Evolutionary conservation across 805 yeast species (phyloP), one percentile per base, ranked within the genome.

Genomic region (Middelhovenomyces tepae): DNA sequence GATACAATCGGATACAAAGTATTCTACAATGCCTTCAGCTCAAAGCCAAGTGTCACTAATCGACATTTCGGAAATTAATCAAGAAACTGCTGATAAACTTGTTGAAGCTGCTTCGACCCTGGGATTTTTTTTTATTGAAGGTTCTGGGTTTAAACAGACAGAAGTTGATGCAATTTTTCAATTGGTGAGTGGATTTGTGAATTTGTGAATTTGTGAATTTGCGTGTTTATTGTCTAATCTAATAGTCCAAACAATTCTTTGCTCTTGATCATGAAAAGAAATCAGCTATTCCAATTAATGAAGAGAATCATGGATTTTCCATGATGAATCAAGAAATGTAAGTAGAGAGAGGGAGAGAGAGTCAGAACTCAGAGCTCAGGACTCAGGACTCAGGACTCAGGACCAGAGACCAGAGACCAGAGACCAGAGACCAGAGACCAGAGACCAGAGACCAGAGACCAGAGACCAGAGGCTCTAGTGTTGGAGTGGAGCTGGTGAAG

Each of bases 61-160:
- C 19, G 85, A 80, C 45, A 65, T 80, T 17, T 57, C 75, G n/a
- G 42, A 51, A 5, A 42, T 58, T 13, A 50, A 64, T 36, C 51
- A 54, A 16, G 36, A 46, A 5, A 65, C 78, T 0, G 79, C 75
- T 1, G 62, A 60, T 5, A 57, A 66, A 36, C 62, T 80, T 16
- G 60, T 76, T 3, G 57, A 63, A 5, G 83, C 83, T 1, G 79
- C 79, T 7, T 56, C 67, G n/a, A 54, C 69, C 2, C 78, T 75
- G 41, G 85, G 85, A 1, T 78, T 78, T 46, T 55, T 78, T 10
- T 75, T 75, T 36, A 61, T 78, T 4, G 80, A 76, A 43, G 85
- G 85, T 5, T 79, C 76, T 43, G 75, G 65, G n/a, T 73, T 78
- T 47, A 54, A 70, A 1, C 67, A 65, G 38, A 51, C 57, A 5